Percentiles rank a stretch among this genome's conserved stretches.
Conservation (phyloP, 441 rosid species). For the Euphorbia schlechtendalii region DNA sequence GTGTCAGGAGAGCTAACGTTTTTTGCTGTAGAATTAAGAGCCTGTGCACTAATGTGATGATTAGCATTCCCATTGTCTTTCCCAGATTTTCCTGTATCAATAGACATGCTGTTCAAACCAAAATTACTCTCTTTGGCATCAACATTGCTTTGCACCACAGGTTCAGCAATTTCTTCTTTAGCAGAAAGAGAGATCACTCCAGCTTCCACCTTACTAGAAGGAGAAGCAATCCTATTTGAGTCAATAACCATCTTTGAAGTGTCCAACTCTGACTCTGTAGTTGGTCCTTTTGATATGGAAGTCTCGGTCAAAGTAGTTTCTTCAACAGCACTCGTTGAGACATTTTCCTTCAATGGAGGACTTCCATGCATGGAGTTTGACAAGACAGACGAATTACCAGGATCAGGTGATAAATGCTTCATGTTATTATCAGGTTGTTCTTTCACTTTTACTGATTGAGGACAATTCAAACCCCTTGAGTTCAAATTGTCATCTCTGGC, state of each 20-base stretch:
- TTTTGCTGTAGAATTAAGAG: slow-evolving; percentile 24
- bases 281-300: slow-evolving; percentile 30
- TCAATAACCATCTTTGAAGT: slow-evolving; percentile 24
- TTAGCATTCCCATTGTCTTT: slow-evolving; percentile 25
- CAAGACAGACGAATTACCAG: slow-evolving; percentile 22
- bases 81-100: slow-evolving; percentile 28
- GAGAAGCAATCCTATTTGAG: slow-evolving; percentile 27
- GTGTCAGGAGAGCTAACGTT: slow-evolving; percentile 35
- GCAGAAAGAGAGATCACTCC: slow-evolving; percentile 35
- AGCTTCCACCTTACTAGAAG: slow-evolving; percentile 37
- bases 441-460: slow-evolving; percentile 31
- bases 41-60: slow-evolving; percentile 26
- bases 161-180: slow-evolving; percentile 27
- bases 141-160: slow-evolving; percentile 32
- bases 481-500: slow-evolving; percentile 28
- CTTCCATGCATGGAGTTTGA: slow-evolving; percentile 41
- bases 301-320: slow-evolving; percentile 30
- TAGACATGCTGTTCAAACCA: slow-evolving; percentile 14
- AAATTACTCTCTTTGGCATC: slow-evolving; percentile 30
- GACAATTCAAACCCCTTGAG: slow-evolving; percentile 31
- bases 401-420: slow-evolving; percentile 34
- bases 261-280: slow-evolving; percentile 37
- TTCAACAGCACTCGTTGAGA: slow-evolving; percentile 22
- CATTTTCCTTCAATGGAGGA: slow-evolving; percentile 32
- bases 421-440: slow-evolving; percentile 29